Conservation (phyloP, 2,329 filamentous ascomycete species). For the Huntiella savannae region DNA sequence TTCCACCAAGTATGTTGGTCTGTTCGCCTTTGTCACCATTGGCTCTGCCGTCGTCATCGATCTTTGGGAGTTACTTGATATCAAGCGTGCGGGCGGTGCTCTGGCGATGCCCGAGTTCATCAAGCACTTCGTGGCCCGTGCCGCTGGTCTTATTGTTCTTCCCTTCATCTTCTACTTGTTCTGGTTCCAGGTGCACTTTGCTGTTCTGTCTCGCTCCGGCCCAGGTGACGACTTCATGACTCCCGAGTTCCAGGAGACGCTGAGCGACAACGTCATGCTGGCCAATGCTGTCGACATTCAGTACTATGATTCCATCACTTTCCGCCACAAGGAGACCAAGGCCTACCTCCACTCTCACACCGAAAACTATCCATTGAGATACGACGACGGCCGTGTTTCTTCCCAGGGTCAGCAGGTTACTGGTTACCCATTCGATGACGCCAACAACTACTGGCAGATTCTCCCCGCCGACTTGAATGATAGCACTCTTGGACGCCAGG, state of each 20-base stretch:
- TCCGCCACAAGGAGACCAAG: conserved; percentile 95
- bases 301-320: conserved; percentile 73
- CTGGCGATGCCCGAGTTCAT: conserved; percentile 60
- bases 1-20: conserved; percentile 92
- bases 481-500: conserved; percentile 30
- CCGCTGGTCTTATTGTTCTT: conserved; percentile 69
- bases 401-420: conserved; percentile 97
- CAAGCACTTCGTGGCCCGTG: conserved; percentile 77
- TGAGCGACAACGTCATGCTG: conserved; percentile 86
- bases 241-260: conserved; percentile 90
- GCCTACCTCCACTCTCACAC: conserved; percentile 86
- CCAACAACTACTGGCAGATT: conserved; percentile 97
- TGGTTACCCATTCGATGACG: conserved; percentile 94
- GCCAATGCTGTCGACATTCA: conserved; percentile 70
- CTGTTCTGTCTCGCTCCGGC: conserved; percentile 70
- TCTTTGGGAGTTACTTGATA: conserved; percentile 81
- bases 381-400: conserved; percentile 92
- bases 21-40: conserved; percentile 93
- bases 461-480: conserved; percentile 44
- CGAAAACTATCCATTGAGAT: conserved; percentile 77
- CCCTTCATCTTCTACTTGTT: conserved; percentile 97
- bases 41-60: conserved; percentile 87
- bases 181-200: conserved; percentile 99
- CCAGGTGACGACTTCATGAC: conserved; percentile 98
- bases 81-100: conserved; percentile 69